A percentile compares a stretch with the other conserved stretches of the same genome.
Evolutionary conservation across 345 rosid species (phyloP).

Genomic region (Cardamine chenopodiifolia): DNA sequence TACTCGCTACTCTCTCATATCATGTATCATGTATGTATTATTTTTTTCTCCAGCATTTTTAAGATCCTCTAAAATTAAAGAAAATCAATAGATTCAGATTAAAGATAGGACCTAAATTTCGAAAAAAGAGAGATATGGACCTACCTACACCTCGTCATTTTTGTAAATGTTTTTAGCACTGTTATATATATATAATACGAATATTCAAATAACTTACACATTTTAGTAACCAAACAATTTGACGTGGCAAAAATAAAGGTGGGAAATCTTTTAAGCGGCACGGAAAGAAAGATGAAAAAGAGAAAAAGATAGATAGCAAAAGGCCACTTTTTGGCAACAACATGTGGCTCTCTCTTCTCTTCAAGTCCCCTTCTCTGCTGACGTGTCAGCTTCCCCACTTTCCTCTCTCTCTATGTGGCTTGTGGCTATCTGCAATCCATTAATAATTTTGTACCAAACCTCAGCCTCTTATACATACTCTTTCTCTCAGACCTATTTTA

Average conservation of each 20-base stretch:
- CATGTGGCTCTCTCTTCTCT: conserved; percentile 42
- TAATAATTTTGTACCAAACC: conserved; percentile 18
- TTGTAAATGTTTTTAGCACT: not conserved
- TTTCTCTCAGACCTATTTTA: not conserved
- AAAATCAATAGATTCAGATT: not conserved
- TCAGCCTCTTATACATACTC: conserved; percentile 27
- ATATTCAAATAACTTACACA: not conserved
- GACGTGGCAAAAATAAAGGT: conserved; percentile 37
- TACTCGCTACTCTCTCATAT: not conserved
- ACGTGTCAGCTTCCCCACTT: conserved; percentile 27
- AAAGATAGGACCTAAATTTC: too few species aligned
- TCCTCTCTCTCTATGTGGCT: conserved; percentile 31
- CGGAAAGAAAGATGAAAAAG: conserved; percentile 29
- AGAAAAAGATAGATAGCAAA: conserved; percentile 28
- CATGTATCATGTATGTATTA: not conserved
- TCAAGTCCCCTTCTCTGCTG: conserved; percentile 35
- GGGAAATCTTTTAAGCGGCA: conserved; percentile 41
- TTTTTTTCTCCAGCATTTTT: too few species aligned
- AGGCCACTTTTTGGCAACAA: conserved; percentile 18
- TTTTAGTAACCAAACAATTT: conserved; percentile 4
- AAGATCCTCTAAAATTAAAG: not conserved
- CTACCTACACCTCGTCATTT: not conserved
- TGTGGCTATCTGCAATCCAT: conserved; percentile 37
- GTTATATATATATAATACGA: not conserved
- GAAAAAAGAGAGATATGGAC: too few species aligned